Conservation (phyloP, 495 filamentous ascomycete genomes). For the Aspergillus funiculosus region DNA sequence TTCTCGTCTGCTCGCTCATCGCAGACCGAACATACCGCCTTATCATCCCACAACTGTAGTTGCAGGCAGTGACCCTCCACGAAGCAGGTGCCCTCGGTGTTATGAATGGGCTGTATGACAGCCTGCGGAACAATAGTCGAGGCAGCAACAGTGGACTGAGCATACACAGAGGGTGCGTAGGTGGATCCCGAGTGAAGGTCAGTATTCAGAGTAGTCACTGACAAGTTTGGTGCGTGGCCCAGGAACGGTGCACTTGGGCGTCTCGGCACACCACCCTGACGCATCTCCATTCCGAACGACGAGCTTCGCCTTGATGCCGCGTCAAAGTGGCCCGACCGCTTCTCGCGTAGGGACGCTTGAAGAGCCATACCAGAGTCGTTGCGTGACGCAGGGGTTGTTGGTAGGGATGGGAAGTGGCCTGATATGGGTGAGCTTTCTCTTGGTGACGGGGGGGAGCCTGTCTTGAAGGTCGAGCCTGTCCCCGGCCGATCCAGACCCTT, state of each 20-base stretch:
- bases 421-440: constrained; percentile 71
- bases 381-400: constrained; percentile 70
- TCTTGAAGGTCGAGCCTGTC: constrained; percentile 70
- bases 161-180: constrained; percentile 94
- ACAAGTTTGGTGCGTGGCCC: constrained; percentile 72
- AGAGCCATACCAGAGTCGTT: constrained; percentile 86
- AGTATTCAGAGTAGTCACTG: constrained; percentile 75
- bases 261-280: constrained; percentile 54
- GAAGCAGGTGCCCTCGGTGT: constrained; percentile 84
- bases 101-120: constrained; percentile 74
- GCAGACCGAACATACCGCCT: constrained; percentile 74
- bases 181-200: constrained; percentile 68
- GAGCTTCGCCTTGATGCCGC: constrained; percentile 77
- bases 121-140: constrained; percentile 95
- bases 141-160: constrained; percentile 94
- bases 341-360: constrained; percentile 79
- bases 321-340: constrained; percentile 93
- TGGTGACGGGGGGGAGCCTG: constrained; percentile 74
- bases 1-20: constrained; percentile 86
- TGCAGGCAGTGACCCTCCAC: constrained; percentile 90
- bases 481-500: constrained; percentile 66
- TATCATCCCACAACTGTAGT: constrained; percentile 60
- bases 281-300: constrained; percentile 75
- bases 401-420: constrained; percentile 66
- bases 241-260: constrained; percentile 81